phyloP scores from a whole-genome alignment of 495 filamentous ascomycete genomes.

The Bacidia gigantensis region DNA sequence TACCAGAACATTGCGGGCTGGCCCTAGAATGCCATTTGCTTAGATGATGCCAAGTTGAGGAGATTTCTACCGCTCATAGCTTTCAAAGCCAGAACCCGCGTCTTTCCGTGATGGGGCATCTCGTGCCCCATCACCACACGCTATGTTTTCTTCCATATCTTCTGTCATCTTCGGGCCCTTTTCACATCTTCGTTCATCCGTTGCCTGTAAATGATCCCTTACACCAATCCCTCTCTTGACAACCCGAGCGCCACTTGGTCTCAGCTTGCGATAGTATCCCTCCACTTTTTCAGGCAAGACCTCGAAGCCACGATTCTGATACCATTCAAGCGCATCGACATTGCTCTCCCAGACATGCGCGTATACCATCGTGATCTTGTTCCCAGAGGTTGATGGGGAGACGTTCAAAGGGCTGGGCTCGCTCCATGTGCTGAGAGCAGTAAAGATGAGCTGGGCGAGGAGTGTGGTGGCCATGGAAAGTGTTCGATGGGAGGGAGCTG shows the following conservation, averaged over 20 bases:
- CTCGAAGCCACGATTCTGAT: constrained; percentile 63
- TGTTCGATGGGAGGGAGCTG: constrained; percentile 69
- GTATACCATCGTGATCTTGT: constrained; percentile 44
- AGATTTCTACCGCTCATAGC: no score
- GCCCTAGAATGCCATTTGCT: no score
- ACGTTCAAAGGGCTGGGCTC: no score
- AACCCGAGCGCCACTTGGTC: constrained; percentile 65
- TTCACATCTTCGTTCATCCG: no score
- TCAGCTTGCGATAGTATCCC: constrained; percentile 76
- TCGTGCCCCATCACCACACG: no score
- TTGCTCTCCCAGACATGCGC: constrained; percentile 96
- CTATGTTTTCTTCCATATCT: no score
- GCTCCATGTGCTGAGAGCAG: constrained; percentile 16
- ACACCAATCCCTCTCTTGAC: constrained; percentile 39
- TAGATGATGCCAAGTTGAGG: no score
- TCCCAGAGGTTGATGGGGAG: constrained; percentile 10
- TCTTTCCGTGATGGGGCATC: no score
- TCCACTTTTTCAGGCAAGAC: constrained; percentile 42
- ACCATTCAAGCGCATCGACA: constrained; percentile 76
- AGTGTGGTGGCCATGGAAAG: constrained; percentile 68
- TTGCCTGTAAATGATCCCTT: constrained; percentile 10
- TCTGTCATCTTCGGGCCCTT: no score
- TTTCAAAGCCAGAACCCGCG: no score
- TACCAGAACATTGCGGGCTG: no score
- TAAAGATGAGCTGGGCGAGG: constrained; percentile 42